Conservation (phyloP, 257 asterid species). For the Solanum pinnatisectum region DNA sequence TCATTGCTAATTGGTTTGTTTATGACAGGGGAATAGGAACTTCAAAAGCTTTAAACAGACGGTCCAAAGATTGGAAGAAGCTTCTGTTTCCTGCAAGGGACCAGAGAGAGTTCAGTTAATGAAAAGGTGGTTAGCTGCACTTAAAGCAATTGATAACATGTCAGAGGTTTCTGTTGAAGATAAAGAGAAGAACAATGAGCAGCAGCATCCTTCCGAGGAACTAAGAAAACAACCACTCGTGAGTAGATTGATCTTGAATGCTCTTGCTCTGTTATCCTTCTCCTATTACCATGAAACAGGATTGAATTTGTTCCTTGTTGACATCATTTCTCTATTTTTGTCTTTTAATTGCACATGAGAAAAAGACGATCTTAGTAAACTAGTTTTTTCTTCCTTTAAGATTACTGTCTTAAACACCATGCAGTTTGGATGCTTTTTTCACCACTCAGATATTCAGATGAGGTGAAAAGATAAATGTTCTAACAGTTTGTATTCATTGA, state of each 20-base stretch:
- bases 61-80: conserved; percentile 88
- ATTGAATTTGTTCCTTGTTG: background rate
- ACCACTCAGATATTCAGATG: background rate
- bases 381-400: background rate
- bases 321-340: background rate
- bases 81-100: conserved; percentile 88
- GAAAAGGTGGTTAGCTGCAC: conserved; percentile 80
- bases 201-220: conserved; percentile 51
- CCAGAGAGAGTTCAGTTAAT: conserved; percentile 80
- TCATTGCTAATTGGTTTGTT: background rate
- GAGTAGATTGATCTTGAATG: conserved; percentile 10
- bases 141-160: conserved; percentile 45
- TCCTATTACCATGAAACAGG: background rate
- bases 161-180: conserved; percentile 38
- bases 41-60: conserved; percentile 87
- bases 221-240: conserved; percentile 62
- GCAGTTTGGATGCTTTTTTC: background rate
- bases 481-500: background rate
- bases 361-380: background rate
- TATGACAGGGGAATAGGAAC: conserved; percentile 53
- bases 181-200: conserved; percentile 42
- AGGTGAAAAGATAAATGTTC: background rate
- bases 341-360: background rate
- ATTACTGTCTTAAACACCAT: background rate
- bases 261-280: background rate